A percentile compares a stretch with the other conserved stretches of the same genome.
phyloP scores from a whole-genome alignment of 768 basidiomycete species.

The Gloeostereum incarnatum region DNA sequence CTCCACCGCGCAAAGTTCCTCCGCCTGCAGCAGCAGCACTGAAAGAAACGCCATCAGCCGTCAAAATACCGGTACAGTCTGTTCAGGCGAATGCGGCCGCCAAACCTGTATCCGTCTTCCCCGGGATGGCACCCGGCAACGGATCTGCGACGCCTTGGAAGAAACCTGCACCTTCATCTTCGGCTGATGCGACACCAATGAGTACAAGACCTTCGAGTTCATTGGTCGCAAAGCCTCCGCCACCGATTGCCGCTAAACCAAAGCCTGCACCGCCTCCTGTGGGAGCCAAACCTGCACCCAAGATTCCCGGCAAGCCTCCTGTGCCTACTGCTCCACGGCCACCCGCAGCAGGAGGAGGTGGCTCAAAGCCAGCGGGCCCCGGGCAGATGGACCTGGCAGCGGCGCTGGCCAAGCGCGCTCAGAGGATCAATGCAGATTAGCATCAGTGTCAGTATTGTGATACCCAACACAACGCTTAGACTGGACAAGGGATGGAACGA shows the following conservation, averaged over 20 bases:
- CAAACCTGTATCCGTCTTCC: conserved; percentile 77
- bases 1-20: conserved; percentile 49
- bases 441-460: no score
- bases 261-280: conserved; percentile 52
- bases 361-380: no score
- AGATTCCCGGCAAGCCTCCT: conserved; percentile 31
- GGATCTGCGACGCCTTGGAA: conserved; percentile 73
- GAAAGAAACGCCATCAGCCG: conserved; percentile 19
- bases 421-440: no score
- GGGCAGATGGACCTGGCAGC: no score
- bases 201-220: conserved; percentile 45
- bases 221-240: conserved; percentile 40
- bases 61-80: conserved; percentile 28
- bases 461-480: no score
- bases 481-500: no score
- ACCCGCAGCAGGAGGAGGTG: conserved; percentile 21
- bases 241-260: conserved; percentile 56
- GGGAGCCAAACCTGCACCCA: conserved; percentile 43
- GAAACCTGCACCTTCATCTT: conserved; percentile 31
- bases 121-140: conserved; percentile 60
- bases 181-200: conserved; percentile 27
- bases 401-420: no score
- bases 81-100: conserved; percentile 51
- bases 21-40: conserved; percentile 29
- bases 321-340: conserved; percentile 29